Evolutionary conservation across 495 filamentous ascomycete species (phyloP), one percentile per base, ranked within the genome.

Genomic region (Achaetomiella virescens): DNA sequence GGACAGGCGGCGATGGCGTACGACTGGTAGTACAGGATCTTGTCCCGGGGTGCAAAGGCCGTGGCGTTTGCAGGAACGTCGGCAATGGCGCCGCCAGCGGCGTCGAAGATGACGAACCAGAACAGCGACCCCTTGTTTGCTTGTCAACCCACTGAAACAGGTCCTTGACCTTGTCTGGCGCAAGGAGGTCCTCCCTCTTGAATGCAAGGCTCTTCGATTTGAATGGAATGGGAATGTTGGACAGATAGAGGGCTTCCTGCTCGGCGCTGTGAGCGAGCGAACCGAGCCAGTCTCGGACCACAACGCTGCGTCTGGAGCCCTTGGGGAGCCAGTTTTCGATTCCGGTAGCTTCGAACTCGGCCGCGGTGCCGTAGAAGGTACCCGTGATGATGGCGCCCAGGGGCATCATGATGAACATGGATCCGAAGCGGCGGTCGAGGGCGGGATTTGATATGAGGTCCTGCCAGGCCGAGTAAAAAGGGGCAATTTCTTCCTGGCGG

Each of bases 1-100:
- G 0, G 67, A 62, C 8, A 83, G 66, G 75, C 2, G 80, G 54
- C 79, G 46, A 82, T 62, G 21, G 74, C 78, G 58, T 84, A 86
- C 31, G 81, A 74, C 61, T 86, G 80, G 56, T 80, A 75, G 22
- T 77, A 79, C 65, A 80, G 77, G 7, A 85, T 50, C 55, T 82
- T 80, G 65, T 81, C 76, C 11, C 84, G 73, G 59, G 81, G 79
- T 6, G 71, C 71, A 61, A 82, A 88, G n/a, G 83, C 73, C 10
- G 80, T 80, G 2, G 61, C 69, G 36, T 78, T 70, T 40, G 67
- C 62, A 1, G 72, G 60, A 2, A 77, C 64, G 10, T 75, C 71
- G 52, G 71, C 70, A 42, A 84, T 70, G 6, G 72, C 69, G 25
- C 82, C 83, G 45, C 83, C 83, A 37, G 73, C 71, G 2, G 81